A percentile compares a stretch with the other conserved stretches of the same genome.
phyloP scores from a whole-genome alignment of 1,284 basidiomycete species.

The Papiliotrema nemorosa region DNA sequence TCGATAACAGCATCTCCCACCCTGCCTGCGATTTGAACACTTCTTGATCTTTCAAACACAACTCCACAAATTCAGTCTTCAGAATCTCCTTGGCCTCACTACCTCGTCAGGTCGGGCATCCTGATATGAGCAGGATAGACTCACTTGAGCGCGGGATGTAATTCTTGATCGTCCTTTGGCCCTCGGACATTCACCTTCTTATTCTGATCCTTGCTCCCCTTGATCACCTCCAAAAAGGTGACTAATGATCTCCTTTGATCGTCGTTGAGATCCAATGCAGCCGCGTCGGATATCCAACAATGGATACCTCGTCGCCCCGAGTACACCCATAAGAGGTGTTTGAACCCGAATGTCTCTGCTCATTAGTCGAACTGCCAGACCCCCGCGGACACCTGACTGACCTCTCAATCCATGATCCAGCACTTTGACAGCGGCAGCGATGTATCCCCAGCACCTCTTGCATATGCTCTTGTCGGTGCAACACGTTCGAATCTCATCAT shows the following conservation, averaged over 20 bases:
- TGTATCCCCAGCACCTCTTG: conserved; percentile 90
- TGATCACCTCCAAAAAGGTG: conserved; percentile 80
- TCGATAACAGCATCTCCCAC: conserved; percentile 69
- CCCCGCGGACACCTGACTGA: conserved; percentile 18
- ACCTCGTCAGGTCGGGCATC: conserved; percentile 2
- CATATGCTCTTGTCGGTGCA: conserved; percentile 91
- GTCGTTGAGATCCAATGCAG: conserved; percentile 85
- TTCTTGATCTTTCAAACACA: conserved; percentile 82
- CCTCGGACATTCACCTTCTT: conserved; percentile 75
- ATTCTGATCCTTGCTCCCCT: conserved; percentile 72
- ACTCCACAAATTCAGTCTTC: conserved; percentile 59
- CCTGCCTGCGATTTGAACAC: conserved; percentile 70
- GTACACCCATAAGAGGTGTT: conserved; percentile 90
- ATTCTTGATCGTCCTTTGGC: conserved; percentile 49
- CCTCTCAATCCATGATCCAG: conserved; percentile 75
- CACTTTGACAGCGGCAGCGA: conserved; percentile 86
- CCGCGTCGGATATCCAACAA: conserved; percentile 90
- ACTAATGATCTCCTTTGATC: conserved; percentile 85
- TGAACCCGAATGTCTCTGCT: conserved; percentile 68
- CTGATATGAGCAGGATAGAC: conserved; percentile 33
- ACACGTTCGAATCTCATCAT: conserved; percentile 93
- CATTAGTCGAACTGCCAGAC: not conserved
- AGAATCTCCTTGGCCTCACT: conserved; percentile 60
- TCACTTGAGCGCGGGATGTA: conserved; percentile 70
- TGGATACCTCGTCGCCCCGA: conserved; percentile 98